Evolutionary conservation across 1,284 basidiomycete genomes (phyloP).

Genomic region (Puccinia polysora): DNA sequence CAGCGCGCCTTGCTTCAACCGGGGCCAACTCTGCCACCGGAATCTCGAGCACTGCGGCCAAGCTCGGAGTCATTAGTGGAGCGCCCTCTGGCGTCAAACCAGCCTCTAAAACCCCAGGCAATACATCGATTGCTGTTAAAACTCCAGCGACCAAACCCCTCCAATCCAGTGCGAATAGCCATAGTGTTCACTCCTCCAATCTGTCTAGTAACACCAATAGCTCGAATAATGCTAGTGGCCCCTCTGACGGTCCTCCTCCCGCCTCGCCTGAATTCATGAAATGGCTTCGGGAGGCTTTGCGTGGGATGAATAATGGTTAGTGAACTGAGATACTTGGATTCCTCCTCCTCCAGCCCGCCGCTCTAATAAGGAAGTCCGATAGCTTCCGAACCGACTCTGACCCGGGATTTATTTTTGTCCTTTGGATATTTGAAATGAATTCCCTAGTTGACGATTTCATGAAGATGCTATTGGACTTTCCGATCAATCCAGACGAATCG

Average conservation of each 20-base stretch:
- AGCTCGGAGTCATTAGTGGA: too few species aligned
- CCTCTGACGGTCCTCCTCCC: conserved; percentile 27
- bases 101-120: background rate
- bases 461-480: conserved; percentile 54
- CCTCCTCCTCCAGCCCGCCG: background rate
- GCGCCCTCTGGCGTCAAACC: background rate
- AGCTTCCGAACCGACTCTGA: too few species aligned
- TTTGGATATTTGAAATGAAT: too few species aligned
- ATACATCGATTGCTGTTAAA: background rate
- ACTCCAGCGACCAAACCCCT: background rate
- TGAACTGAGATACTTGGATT: conserved; percentile 59
- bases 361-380: conserved; percentile 48
- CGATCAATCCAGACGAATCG: conserved; percentile 51
- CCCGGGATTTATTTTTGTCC: too few species aligned
- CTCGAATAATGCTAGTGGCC: background rate
- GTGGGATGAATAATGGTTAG: conserved; percentile 75
- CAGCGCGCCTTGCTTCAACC: background rate
- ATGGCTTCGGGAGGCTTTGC: conserved; percentile 82
- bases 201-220: background rate
- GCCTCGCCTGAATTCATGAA: conserved; percentile 76
- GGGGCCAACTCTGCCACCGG: background rate
- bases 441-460: conserved; percentile 52
- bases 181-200: background rate
- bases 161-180: background rate
- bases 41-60: too few species aligned